Evolutionary conservation across 2,329 filamentous ascomycete species (phyloP), one percentile per base, ranked within the genome.

Genomic region (Pseudomassariella vexata): DNA sequence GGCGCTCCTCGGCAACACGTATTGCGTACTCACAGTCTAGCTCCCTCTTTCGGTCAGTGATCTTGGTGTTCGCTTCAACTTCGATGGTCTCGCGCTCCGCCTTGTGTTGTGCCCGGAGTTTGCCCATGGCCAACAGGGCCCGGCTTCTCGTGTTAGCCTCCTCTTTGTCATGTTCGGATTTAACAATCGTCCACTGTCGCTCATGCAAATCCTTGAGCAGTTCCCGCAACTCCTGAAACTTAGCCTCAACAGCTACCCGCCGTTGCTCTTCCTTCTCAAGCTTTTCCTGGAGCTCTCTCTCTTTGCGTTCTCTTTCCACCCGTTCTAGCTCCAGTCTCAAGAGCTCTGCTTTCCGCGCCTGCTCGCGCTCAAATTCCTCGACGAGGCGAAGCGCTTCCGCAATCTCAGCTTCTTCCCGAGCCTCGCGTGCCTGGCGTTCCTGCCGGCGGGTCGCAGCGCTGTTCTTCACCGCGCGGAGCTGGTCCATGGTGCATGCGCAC

Each of bases 401-500:
- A 9, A 59, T 30, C 45, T 58, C 63, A 17, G 37, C 50, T 22
- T 53, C 55, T 32, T 53, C 63, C 25, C 35, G 40, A 19, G 46
- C 52, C 40, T 65, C 62, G 17, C 41, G 50, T 10, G 42, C 42
- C 4, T 39, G 35, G n/a, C 59, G 58, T 36, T 52, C 48, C 19
- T 41, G 42, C 5, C 63, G 56, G 9, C 65, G 55, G 6, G 28
- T 41, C 3, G 41, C 51, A 3, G 62, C 66, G 0, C 41, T 44
- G 1, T 39, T 25, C 35, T 73, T 72, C 22, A 70, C 38, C 2
- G 35, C 45, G 3, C 33, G 29, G 2, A 77, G 59, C 39, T 73
- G 58, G 9, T 56, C 45, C 55, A 66, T 63, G 2, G 60, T 67
- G 52, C 86, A 92, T 2, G 57, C 58, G 50, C 85, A 92, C 0